Base-by-base conservation (phyloP, 1,139 yeast species). In the Candida glucosophila region DNA sequence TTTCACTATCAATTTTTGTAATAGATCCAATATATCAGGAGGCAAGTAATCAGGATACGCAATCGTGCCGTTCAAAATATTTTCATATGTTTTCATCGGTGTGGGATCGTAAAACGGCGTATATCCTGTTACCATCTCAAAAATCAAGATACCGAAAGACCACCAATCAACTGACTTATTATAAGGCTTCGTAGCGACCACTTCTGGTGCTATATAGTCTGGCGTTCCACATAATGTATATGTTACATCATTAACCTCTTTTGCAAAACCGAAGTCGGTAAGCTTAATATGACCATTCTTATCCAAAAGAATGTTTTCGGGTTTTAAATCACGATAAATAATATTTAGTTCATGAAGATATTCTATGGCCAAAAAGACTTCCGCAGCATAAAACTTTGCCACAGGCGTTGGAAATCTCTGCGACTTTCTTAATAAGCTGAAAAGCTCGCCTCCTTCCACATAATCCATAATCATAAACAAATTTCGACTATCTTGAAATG, bases 81-180 rank as follows among this genome's bases (percentile, higher is more conserved):
- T 90, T 49, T 90, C 97, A 51, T 90, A 90, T 2, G 97, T 90
- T 50, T 86, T 86, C 83, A 90, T 85, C 32, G 96, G 96, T 14
- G 94, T 81, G 20, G 88, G 83, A 51, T 88, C 96, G 55, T 83
- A 90, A 53, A 90, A 90, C 11, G 98, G 98, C 2, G 98, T 90
- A 57, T 82, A 85, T n/a, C 98, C 98, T 1, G 96, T 83, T 38
- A 90, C 67, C 96, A 88, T 88, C 58, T 88, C 97, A 52, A 79
- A 88, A 22, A 88, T 85, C 37, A 88, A 67, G 25, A 88, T 83
- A 9, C 97, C 97, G 40, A 88, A 74, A 5, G 95, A 82, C 97
- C 97, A 90, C 97, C 97, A 90, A 55, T 90, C 97, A 18, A 90
- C 96, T 9, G 94, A 80, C 55, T 88, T 88, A 58, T 88, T 88